phyloP scores from a whole-genome alignment of 208 protist species.

The Balamuthia mandrillaris region DNA sequence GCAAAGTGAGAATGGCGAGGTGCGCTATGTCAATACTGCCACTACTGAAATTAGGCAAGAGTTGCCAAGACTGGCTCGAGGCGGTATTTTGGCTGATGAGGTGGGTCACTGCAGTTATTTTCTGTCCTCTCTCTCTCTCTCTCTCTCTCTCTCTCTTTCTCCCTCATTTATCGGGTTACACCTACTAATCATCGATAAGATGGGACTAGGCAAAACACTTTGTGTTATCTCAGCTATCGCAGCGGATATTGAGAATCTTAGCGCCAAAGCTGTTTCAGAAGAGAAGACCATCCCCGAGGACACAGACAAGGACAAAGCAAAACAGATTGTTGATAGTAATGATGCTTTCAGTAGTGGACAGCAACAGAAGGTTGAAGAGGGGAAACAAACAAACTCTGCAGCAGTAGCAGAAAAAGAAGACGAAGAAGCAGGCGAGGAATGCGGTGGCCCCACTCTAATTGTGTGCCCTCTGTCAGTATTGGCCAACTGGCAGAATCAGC shows the following conservation, averaged over 20 bases:
- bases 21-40: not conserved
- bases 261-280: not conserved
- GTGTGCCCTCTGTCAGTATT: constrained; percentile 3
- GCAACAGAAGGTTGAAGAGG: not conserved
- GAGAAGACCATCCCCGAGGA: not conserved
- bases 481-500: constrained; percentile 21
- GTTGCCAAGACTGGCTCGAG: not conserved
- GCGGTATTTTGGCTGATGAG: constrained; percentile 11
- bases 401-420: not conserved
- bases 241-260: not conserved
- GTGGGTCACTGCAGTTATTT: not conserved
- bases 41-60: not conserved
- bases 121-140: not conserved
- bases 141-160: too few relatives aligned
- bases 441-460: not conserved
- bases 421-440: too few relatives aligned
- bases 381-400: not conserved
- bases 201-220: constrained; percentile 17
- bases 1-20: not conserved
- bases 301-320: not conserved
- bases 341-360: not conserved
- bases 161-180: not conserved
- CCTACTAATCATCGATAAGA: not conserved
- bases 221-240: constrained; percentile 22
- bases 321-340: not conserved